Evolutionary conservation across 495 filamentous ascomycete genomes (phyloP).

Genomic region (Chaetomium cochliodes): DNA sequence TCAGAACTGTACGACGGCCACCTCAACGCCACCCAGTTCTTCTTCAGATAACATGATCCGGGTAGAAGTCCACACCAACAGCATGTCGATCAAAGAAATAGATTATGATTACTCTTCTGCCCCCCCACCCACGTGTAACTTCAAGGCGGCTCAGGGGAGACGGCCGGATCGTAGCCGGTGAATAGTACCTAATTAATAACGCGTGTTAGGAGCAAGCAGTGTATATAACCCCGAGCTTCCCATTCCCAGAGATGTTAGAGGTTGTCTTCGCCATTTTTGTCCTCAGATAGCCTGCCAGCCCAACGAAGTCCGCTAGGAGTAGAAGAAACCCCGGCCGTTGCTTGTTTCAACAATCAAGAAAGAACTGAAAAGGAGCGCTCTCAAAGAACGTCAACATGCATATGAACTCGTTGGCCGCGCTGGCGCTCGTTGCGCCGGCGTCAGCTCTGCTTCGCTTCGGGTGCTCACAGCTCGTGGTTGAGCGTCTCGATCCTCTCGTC

Average conservation of each 20-base stretch:
- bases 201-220: background rate
- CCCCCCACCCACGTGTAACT: slow-evolving; percentile 1
- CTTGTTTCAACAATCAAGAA: background rate
- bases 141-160: background rate
- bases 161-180: background rate
- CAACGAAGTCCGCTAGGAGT: background rate
- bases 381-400: background rate
- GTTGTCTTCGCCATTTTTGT: background rate
- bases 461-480: slow-evolving; percentile 8
- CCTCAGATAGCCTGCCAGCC: background rate
- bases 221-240: background rate
- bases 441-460: slow-evolving; percentile 9
- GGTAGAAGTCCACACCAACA: slow-evolving; percentile 2
- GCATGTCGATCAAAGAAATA: background rate
- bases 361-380: background rate
- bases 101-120: background rate
- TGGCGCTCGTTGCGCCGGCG: slow-evolving; percentile 4
- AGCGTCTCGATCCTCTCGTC: slow-evolving; percentile 5
- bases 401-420: slow-evolving; percentile 6
- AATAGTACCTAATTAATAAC: background rate
- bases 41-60: background rate
- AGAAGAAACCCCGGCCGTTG: background rate
- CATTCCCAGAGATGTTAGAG: background rate
- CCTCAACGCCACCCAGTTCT: background rate
- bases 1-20: background rate